Evolutionary conservation across 2,329 filamentous ascomycete genomes (phyloP), one percentile per base, ranked within the genome.

Genomic region (Diaporthe velutina): DNA sequence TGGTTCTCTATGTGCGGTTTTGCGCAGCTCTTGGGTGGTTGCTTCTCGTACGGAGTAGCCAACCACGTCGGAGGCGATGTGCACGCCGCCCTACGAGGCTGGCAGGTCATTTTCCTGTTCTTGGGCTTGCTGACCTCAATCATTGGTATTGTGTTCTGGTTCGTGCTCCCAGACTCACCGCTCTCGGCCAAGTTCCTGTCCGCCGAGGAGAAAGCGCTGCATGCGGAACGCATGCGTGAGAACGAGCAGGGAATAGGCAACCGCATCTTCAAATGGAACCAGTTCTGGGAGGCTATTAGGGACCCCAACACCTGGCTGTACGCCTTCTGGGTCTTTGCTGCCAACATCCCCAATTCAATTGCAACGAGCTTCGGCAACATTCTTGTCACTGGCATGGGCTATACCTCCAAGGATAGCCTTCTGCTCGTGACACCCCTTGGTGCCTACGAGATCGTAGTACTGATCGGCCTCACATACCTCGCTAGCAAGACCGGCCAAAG

Each of bases 101-200:
- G 84, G 84, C 81, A 83, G 77, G 78, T 83, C 1, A 82, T 85
- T 25, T 84, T 84, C 60, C 77, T 85, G 7, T 79, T 84, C 70
- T 74, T 82, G 30, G 84, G 83, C 1, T 73, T 83, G 85, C 22
- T 71, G 22, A 71, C 68, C 8, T 38, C 52, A 2, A 30, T 55
- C 12, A 28, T 71, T 35, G 68, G 85, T 0, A 80, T 86, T 4
- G 61, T 79, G 30, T 83, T 84, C 71, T 83, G 79, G 78, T 81
- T 84, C 73, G 67, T 84, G 58, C 79, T 84, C 73, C 83, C 83
- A 0, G 82, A 83, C 71, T 81, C 80, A 4, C 83, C 83, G 1
- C 76, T 81, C 5, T 79, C 78, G 13, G 82, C 83, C 0, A 60
- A 77, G 0, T 84, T 83, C 73, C 80, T 85, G 9, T 78, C 79